Evolutionary conservation across 208 protist species (phyloP).

Genomic region (Wallacemonas rigidus): DNA sequence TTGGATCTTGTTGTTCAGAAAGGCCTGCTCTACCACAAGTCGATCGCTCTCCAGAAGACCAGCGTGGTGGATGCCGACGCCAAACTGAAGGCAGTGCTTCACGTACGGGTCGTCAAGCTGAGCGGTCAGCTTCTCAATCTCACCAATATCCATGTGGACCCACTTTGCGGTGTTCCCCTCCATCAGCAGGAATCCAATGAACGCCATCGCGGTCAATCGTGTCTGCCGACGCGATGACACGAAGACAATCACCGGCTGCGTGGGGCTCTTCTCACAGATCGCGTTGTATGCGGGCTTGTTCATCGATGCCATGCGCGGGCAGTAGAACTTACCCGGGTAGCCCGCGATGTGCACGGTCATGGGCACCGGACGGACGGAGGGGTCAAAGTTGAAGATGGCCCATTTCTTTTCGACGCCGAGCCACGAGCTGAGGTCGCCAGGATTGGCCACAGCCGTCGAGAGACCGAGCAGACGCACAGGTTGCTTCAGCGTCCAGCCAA

Average conservation of each 20-base stretch:
- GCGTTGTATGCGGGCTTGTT: conserved; percentile 99
- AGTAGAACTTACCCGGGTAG: conserved; percentile 98
- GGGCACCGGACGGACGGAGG: conserved; percentile 97
- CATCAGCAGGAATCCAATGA: conserved; percentile 94
- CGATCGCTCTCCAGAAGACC: conserved; percentile 91
- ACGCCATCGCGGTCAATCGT: conserved; percentile 97
- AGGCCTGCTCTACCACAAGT: conserved; percentile 95
- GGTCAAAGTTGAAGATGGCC: conserved; percentile 99
- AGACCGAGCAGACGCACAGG: conserved; percentile 98
- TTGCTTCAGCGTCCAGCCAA: conserved; percentile 91
- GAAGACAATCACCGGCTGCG: conserved; percentile 99
- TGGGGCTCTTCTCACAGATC: conserved; percentile 94
- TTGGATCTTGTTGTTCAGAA: conserved; percentile 94
- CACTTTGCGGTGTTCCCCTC: conserved; percentile 95
- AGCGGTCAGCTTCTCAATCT: conserved; percentile 80
- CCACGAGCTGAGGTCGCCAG: conserved; percentile 98
- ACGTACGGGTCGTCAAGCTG: conserved; percentile 88
- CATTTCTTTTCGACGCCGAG: conserved; percentile 94
- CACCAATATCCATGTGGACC: conserved; percentile 87
- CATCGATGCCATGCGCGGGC: conserved; percentile 99
- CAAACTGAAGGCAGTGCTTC: conserved; percentile 97
- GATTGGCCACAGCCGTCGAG: conserved; percentile 99
- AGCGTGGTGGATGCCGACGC: conserved; percentile 99
- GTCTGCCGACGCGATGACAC: conserved; percentile 99
- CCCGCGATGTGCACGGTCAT: conserved; percentile 97